Base-by-base conservation (phyloP, 129 eudicot genomes). In the Pittosporum tobira region DNA sequence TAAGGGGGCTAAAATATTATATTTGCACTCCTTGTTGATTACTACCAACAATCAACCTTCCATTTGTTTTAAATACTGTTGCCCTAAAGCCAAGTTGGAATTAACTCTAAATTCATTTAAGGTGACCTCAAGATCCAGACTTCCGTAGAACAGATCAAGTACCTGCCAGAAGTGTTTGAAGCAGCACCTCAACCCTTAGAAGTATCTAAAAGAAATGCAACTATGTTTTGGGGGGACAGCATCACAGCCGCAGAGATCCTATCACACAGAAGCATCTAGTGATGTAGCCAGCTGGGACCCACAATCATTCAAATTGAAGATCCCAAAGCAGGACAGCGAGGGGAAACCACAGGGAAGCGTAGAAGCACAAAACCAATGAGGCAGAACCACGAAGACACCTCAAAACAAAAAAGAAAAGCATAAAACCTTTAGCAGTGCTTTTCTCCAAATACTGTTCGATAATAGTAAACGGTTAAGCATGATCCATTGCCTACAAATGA, bases 361-460 rank as follows among this genome's bases (percentile, higher is more conserved):
- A 79, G 94, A 77, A 67, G 84, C 81, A 88, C 81, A 81, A 79
- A 84, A 81, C 91, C 91, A 88, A 81, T 73, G 94, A 85, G 66
- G 96, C 86, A 77, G 93, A 80, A 80, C 71, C 87, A 73, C 30
- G 93, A 49, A 44, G 81, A 87, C 63, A 93, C 99, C 99, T 93
- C 99, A 70, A 85, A 88, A 89, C 76, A 93, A 78, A 81, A 73
- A 77, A 79, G 63, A 87, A 79, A 81, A 83, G 63, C 77, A 81
- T 74, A 70, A 58, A 55, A 68, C 16, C 62, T 79, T 90, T 67
- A 85, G 95, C 73, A 68, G 37, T 53, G 63, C 59, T 61, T 57
- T 62, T 51, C 16, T 51, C 16, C 46, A 12, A 20, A 34, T 42
- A 9, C 27, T 12, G 42, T 27, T 40, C 7, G 2, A 51, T 50